phyloP scores from a whole-genome alignment of 2,329 filamentous ascomycete genomes.

The Ceratocystis lukuohia region DNA sequence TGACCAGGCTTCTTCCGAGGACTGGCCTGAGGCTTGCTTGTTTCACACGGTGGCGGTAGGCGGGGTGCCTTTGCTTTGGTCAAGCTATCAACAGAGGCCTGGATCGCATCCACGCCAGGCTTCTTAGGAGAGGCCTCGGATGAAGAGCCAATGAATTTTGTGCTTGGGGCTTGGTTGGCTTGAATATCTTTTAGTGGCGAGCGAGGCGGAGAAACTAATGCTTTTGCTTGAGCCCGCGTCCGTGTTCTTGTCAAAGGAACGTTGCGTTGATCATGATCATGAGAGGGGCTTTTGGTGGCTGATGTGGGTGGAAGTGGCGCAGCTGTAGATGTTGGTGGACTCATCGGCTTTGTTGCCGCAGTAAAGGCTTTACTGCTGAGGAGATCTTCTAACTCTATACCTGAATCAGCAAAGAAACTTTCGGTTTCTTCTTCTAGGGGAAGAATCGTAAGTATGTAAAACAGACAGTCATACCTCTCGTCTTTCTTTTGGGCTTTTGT shows the following conservation, averaged over 20 bases:
- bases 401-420: background rate
- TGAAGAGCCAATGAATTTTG: background rate
- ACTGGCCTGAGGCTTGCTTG: background rate
- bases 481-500: conserved; percentile 15
- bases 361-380: background rate
- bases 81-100: background rate
- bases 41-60: background rate
- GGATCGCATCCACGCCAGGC: too few species aligned
- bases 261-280: background rate
- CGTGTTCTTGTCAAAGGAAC: background rate
- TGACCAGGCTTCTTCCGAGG: background rate
- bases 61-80: background rate
- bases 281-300: background rate
- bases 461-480: conserved; percentile 5
- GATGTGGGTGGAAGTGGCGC: conserved; percentile 1
- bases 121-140: background rate
- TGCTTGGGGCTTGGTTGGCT: background rate
- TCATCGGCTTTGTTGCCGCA: background rate
- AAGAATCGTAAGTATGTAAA: background rate
- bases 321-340: conserved; percentile 1
- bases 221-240: background rate
- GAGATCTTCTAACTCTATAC: conserved; percentile 5
- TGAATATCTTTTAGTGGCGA: background rate
- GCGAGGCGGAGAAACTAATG: background rate
- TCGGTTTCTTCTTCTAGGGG: too few species aligned